Conservation (phyloP, 129 eudicot genomes). For the Logfia minima region DNA sequence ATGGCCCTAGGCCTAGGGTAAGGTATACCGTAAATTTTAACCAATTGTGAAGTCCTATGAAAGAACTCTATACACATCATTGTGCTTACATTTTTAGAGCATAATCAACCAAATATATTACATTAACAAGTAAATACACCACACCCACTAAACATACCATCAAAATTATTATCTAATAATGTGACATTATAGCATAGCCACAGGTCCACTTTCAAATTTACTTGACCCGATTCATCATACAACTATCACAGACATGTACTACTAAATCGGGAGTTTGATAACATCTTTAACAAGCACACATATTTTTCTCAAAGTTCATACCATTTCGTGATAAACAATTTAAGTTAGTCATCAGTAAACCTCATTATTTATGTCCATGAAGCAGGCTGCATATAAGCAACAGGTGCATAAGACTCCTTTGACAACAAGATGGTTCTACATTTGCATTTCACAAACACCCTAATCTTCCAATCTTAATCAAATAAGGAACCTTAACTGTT, state of each 20-base stretch:
- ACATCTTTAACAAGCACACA: neutral
- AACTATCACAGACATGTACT: neutral
- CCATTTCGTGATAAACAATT: conserved; percentile 1
- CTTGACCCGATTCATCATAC: too few species aligned
- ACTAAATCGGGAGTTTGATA: neutral
- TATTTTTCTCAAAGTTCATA: neutral
- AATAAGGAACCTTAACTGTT: neutral
- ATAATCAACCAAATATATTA: neutral
- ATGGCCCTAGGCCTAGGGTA: neutral
- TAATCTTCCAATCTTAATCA: too few species aligned
- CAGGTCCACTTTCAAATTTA: too few species aligned
- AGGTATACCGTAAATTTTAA: neutral
- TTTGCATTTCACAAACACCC: conserved; percentile 9
- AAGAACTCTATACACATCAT: too few species aligned
- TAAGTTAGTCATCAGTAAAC: conserved; percentile 18
- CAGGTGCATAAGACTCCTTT: conserved; percentile 7
- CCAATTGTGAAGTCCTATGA: neutral
- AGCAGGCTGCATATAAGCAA: conserved; percentile 14
- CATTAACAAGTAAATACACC: neutral
- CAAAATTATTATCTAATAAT: too few species aligned
- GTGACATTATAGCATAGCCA: too few species aligned
- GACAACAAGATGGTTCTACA: conserved; percentile 4
- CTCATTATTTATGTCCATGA: conserved; percentile 28
- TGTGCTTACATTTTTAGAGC: neutral
- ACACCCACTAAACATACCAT: too few species aligned